phyloP scores from a whole-genome alignment of 345 rosid genomes.

The Rhodamnia rubescens region DNA sequence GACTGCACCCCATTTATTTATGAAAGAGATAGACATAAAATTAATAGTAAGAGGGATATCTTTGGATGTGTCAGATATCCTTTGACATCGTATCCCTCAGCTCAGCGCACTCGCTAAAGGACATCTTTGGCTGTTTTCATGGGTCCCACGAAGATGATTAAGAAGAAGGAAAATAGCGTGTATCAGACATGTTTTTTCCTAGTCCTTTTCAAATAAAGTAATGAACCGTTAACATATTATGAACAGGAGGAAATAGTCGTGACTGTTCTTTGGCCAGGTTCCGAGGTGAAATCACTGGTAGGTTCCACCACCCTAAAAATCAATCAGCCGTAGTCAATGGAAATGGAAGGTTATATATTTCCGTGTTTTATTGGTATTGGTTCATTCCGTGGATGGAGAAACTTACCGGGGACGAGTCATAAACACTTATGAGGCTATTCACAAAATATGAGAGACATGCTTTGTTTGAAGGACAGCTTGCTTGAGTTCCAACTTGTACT shows the following conservation, averaged over 20 bases:
- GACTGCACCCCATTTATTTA: background rate
- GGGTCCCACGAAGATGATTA: background rate
- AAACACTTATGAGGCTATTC: background rate
- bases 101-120: background rate
- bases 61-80: background rate
- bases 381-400: background rate
- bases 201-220: background rate
- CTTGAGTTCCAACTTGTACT: background rate
- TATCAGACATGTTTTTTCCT: background rate
- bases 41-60: background rate
- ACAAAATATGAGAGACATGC: background rate
- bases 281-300: no score
- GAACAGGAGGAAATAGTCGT: background rate
- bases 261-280: background rate
- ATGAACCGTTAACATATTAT: background rate
- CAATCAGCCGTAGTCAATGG: background rate
- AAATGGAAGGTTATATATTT: background rate
- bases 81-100: background rate
- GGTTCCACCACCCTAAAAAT: no score
- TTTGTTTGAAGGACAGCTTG: background rate
- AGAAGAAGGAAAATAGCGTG: background rate
- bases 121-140: background rate
- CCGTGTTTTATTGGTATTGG: background rate
- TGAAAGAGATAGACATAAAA: background rate
- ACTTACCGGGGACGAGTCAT: background rate